phyloP scores from a whole-genome alignment of 2,329 filamentous ascomycete species.

The Spiromastix sp. region DNA sequence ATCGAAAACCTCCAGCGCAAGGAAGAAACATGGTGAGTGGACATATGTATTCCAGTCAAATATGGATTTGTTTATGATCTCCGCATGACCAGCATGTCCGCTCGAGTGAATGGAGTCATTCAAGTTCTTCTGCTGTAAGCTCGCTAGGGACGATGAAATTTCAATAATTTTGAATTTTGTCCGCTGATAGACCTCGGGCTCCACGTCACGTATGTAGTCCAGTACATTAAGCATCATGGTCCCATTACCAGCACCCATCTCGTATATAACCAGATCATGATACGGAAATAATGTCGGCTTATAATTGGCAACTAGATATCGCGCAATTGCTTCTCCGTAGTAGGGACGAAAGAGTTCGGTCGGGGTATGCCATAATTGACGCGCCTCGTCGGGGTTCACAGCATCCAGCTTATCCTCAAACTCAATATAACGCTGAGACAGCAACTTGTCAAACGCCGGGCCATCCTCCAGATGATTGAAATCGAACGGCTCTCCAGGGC shows the following conservation, averaged over 20 bases:
- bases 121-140: constrained; percentile 63
- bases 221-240: constrained; percentile 97
- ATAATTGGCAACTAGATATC: constrained; percentile 93
- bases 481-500: constrained; percentile 79
- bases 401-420: constrained; percentile 85
- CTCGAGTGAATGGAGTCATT: constrained; percentile 54
- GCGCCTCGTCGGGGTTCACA: constrained; percentile 58
- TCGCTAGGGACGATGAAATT: constrained; percentile 73
- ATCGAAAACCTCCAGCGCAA: constrained; percentile 96
- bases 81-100: constrained; percentile 74
- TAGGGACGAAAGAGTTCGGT: constrained; percentile 94
- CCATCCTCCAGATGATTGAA: constrained; percentile 76
- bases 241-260: constrained; percentile 95
- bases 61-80: constrained; percentile 89
- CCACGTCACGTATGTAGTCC: constrained; percentile 82
- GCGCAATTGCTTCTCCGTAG: constrained; percentile 94
- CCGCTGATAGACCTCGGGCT: constrained; percentile 85
- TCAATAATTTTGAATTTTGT: constrained; percentile 95
- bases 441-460: constrained; percentile 65
- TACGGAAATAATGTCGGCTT: constrained; percentile 89
- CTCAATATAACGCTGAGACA: constrained; percentile 71
- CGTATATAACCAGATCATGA: constrained; percentile 94
- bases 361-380: constrained; percentile 96
- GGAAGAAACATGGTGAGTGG: constrained; percentile 91
- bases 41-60: constrained; percentile 88